Evolutionary conservation across 345 rosid species (phyloP).

Genomic region (Cochlearia excelsa): DNA sequence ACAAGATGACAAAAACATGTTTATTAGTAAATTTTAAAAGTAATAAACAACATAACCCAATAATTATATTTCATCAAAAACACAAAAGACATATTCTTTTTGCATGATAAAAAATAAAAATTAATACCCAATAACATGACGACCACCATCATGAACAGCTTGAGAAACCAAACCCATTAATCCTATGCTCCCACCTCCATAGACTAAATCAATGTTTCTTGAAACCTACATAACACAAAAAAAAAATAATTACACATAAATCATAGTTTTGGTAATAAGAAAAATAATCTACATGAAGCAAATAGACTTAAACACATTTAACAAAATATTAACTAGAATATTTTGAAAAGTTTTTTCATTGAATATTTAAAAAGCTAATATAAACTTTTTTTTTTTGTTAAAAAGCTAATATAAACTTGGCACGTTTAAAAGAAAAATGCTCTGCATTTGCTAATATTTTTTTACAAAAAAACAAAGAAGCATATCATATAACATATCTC

Average conservation of each 20-base stretch:
- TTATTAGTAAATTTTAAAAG: constrained; percentile 9
- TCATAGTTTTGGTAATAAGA: constrained; percentile 15
- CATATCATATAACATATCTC: constrained; percentile 1
- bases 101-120: not conserved
- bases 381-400: not conserved
- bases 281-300: not conserved
- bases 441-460: constrained; percentile 11
- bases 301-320: constrained; percentile 17
- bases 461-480: constrained; percentile 10
- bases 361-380: not conserved
- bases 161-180: constrained; percentile 98
- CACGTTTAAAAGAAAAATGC: constrained; percentile 20
- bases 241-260: constrained; percentile 29
- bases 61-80: constrained; percentile 15
- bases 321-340: constrained; percentile 13
- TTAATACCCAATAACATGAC: constrained; percentile 97
- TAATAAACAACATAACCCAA: constrained; percentile 20
- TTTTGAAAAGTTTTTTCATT: not conserved
- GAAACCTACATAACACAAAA: constrained; percentile 57
- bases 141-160: constrained; percentile 99
- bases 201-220: constrained; percentile 94
- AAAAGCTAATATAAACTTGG: not conserved
- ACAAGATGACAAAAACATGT: constrained; percentile 54
- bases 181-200: constrained; percentile 99
- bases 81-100: constrained; percentile 6